Percentiles rank a stretch among this genome's conserved stretches.
phyloP scores from a whole-genome alignment of 805 yeast species.

The Wickerhamiella shivajii region DNA sequence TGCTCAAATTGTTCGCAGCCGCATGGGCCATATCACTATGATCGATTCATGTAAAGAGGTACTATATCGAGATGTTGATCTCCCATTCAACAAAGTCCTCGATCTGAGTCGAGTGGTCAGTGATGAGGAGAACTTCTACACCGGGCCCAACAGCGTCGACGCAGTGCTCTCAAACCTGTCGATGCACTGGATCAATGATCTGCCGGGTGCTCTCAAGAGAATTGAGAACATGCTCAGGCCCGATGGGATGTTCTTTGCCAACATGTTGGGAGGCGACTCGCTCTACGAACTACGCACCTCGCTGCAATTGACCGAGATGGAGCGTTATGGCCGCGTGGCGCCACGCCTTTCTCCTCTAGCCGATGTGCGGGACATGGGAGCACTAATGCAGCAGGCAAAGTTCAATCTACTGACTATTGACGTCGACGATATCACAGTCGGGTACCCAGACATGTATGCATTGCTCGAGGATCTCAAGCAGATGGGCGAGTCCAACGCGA shows the following conservation, averaged over 20 bases:
- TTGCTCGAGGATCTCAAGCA: constrained; percentile 55
- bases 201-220: constrained; percentile 47
- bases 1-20: constrained; percentile 34
- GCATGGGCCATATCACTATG: constrained; percentile 45
- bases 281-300: constrained; percentile 70
- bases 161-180: constrained; percentile 61
- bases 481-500: constrained; percentile 78
- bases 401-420: constrained; percentile 72
- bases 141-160: constrained; percentile 36
- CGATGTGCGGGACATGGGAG: constrained; percentile 61
- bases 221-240: constrained; percentile 50
- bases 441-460: constrained; percentile 56
- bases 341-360: constrained; percentile 75
- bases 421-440: constrained; percentile 67
- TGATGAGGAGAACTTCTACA: constrained; percentile 44
- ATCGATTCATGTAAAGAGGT: constrained; percentile 45
- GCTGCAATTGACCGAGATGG: constrained; percentile 69
- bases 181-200: constrained; percentile 75
- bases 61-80: constrained; percentile 38
- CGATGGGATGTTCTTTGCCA: constrained; percentile 70
- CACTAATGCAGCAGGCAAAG: constrained; percentile 56
- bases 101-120: constrained; percentile 37
- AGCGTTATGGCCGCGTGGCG: constrained; percentile 62
- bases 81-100: constrained; percentile 31
- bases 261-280: constrained; percentile 74